phyloP scores from a whole-genome alignment of 139 green algal species.

The Desmodesmus armatus region DNA sequence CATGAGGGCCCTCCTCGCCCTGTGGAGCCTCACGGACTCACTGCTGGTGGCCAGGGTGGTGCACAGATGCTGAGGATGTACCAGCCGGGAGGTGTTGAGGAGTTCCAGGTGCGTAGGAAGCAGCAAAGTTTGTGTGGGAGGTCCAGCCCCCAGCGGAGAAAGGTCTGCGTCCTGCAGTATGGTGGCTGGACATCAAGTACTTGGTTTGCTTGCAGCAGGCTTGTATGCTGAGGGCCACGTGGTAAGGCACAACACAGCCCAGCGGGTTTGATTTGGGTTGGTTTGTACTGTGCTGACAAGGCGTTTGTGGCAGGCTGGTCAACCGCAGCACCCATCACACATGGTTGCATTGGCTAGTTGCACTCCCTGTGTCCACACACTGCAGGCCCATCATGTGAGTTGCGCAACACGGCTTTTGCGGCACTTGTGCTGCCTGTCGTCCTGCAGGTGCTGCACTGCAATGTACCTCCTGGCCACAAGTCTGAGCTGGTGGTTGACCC shows the following conservation, averaged over 20 bases:
- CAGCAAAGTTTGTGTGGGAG: background rate
- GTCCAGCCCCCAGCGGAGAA: background rate
- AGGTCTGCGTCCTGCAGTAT: background rate
- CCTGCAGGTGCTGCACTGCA: background rate
- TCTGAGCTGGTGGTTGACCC: constrained; percentile 2
- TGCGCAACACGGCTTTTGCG: background rate
- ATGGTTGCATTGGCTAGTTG: too few species aligned
- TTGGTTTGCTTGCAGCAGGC: too few species aligned
- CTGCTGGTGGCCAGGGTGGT: background rate
- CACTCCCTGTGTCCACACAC: too few species aligned
- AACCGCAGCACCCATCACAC: background rate
- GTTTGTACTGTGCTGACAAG: background rate
- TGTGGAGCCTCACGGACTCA: background rate
- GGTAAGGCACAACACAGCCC: background rate
- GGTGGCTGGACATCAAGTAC: background rate
- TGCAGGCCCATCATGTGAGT: too few species aligned
- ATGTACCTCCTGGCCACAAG: background rate
- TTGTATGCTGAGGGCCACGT: background rate
- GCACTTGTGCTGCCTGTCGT: background rate
- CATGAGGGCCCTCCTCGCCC: background rate
- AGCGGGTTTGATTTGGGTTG: background rate
- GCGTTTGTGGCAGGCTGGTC: background rate
- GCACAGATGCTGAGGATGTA: constrained; percentile 12
- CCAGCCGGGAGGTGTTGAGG: constrained; percentile 13
- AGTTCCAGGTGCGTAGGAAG: constrained; percentile 35